Base-by-base conservation (phyloP, 106 monocot genomes). In the Ottelia alismoides region DNA sequence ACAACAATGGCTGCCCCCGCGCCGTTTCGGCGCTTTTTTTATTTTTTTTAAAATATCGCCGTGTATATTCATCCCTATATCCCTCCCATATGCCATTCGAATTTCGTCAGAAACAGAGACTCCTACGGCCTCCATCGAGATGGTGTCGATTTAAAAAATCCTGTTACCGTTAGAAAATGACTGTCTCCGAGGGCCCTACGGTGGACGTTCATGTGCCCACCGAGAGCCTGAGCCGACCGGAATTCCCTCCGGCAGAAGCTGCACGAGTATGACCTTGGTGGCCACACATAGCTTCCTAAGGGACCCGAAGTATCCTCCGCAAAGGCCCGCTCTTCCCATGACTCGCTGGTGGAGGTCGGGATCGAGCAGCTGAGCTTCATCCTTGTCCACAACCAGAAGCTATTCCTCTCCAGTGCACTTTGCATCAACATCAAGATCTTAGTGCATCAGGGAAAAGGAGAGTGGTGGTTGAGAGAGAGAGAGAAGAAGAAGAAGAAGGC, bases 241-340 rank as follows among this genome's bases (percentile, higher is more conserved):
- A 57, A 57, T 23, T 57, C 56, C 32, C 56, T 57, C 20, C 22
- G 12, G 31, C 56, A 57, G 31, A 57, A 57, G 31, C 56, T 31
- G 18, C 56, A 57, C 19, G 30, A 31, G 56, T 57, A 57, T 10
- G 56, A 57, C 56, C 20, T 28, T 35, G 56, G 56, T 31, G 56
- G 28, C 56, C 56, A 57, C 7, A 31, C 28, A 44, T 70, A 82
- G 1, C 78, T 78, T 1, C 67, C 74, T 18, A 76, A 49, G 11
- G 58, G 56, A 14, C 72, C 76, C 2, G 82, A 57, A 6, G 82
- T 69, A 61, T 82, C 87, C 29, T 72, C 65, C 1, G 78, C 87
- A 21, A 87, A 87, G 25, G 86, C 74, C 45, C 60, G 67, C 51
- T 81, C 86, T 29, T 87, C 86, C 81, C 78, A 81, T 12, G 81